Conservation (phyloP, 768 basidiomycete genomes). For the Pleurotus pulmonarius region DNA sequence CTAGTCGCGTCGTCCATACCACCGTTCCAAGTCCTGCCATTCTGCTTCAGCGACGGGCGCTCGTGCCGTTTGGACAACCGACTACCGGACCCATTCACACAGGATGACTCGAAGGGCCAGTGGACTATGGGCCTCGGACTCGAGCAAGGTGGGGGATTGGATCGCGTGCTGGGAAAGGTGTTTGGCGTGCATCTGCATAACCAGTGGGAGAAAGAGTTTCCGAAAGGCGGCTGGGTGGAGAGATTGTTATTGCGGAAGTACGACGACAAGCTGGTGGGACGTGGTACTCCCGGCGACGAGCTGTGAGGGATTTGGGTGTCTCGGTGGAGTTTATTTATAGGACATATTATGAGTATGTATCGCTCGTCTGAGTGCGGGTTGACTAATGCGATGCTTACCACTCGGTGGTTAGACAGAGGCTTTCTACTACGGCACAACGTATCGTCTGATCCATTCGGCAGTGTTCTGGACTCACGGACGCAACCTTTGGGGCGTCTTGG, state of each 20-base stretch:
- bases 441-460: no score
- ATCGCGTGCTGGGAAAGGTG: constrained; percentile 58
- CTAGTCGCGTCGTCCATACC: constrained; percentile 68
- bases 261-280: constrained; percentile 33
- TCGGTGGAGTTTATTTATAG: background rate
- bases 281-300: constrained; percentile 3
- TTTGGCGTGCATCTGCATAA: constrained; percentile 94
- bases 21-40: constrained; percentile 91
- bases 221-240: constrained; percentile 83
- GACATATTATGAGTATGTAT: constrained; percentile 3
- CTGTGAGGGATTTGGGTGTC: background rate
- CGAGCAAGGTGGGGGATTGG: constrained; percentile 60
- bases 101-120: constrained; percentile 45
- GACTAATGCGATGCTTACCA: background rate
- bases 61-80: constrained; percentile 92
- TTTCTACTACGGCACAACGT: no score
- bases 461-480: no score
- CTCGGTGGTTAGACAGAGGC: no score
- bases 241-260: constrained; percentile 67
- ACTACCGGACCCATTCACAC: constrained; percentile 85
- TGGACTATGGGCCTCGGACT: constrained; percentile 69
- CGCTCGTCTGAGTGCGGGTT: background rate
- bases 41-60: constrained; percentile 90
- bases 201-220: constrained; percentile 91
- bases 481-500: no score